Evolutionary conservation across 805 yeast species (phyloP).

Genomic region (Candida argentea): DNA sequence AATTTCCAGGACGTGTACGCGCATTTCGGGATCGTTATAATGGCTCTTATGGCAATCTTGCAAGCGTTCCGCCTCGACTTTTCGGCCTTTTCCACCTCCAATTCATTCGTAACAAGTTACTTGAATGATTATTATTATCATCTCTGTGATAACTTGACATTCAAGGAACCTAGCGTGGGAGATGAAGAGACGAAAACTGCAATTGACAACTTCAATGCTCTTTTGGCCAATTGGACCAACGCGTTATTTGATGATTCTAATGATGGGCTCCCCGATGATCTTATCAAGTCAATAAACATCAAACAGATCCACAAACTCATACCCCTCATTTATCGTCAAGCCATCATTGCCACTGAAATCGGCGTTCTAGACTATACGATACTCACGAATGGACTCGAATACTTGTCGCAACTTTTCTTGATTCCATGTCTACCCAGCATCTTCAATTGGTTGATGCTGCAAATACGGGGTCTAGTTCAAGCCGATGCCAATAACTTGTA

Average conservation of each 20-base stretch:
- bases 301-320: conserved; percentile 60
- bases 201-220: conserved; percentile 21
- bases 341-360: conserved; percentile 47
- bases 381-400: conserved; percentile 72
- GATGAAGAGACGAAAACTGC: conserved; percentile 21
- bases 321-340: conserved; percentile 67
- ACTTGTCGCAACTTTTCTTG: conserved; percentile 73
- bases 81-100: conserved; percentile 11
- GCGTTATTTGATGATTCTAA: conserved; percentile 60
- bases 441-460: conserved; percentile 19
- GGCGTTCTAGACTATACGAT: conserved; percentile 49
- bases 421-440: conserved; percentile 38
- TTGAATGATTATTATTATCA: conserved; percentile 23
- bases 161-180: conserved; percentile 5
- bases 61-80: conserved; percentile 18
- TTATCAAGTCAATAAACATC: conserved; percentile 56
- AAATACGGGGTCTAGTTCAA: conserved; percentile 5
- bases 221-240: conserved; percentile 57
- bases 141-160: conserved; percentile 21
- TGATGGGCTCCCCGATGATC: conserved; percentile 76
- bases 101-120: conserved; percentile 24
- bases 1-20: conserved; percentile 59
- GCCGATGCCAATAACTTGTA: conserved; percentile 6
- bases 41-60: conserved; percentile 21
- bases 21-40: conserved; percentile 53